Base-by-base conservation (phyloP, 129 eudicot species). In the Kitagawia praeruptora region DNA sequence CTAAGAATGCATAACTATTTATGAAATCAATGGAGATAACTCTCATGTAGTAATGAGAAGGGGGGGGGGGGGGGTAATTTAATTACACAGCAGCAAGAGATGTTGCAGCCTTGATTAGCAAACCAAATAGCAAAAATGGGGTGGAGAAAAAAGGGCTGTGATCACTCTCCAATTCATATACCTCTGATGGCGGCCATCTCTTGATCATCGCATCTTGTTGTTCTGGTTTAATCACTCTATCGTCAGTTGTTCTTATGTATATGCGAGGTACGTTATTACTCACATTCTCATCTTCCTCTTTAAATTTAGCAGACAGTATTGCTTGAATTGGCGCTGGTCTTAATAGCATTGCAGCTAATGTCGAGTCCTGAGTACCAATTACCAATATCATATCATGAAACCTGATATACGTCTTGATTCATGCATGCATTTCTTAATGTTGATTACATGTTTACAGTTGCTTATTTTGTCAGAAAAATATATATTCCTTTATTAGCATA, bases 71-170 rank as follows among this genome's bases (percentile, higher is more conserved):
- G 0, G 11, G 12, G 66, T 58, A 58, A n/a, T 58, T 8, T 58
- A 58, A 23, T 58, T n/a, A 58, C 31, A 53, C n/a, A 10, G n/a
- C 75, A 78, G 48, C 19, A 44, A 84, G 80, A 87, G 69, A 56
- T 25, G 83, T 87, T 72, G 93, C 93, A 72, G 93, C 95, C 49
- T 81, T 81, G 53, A 91, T 80, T 38, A 93, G 87, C 83, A 93
- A 85, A 21, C 88, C 97, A 80, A 87, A 84, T 16, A 93, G 80
- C 79, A 85, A 25, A 78, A 91, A 85, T 6, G 98, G 97, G 72
- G 86, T 79, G 39, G 97, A 91, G 85, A 93, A 89, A 79, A 88
- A 88, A 27, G 93, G 97, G 78, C 90, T 89, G 81, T 93, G 98
- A 77, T 93, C 98, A 64, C 87, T 91, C 69, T 91, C 98, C 80